Conservation (phyloP, 2,329 filamentous ascomycete species). For the Alternaria infectoria region DNA sequence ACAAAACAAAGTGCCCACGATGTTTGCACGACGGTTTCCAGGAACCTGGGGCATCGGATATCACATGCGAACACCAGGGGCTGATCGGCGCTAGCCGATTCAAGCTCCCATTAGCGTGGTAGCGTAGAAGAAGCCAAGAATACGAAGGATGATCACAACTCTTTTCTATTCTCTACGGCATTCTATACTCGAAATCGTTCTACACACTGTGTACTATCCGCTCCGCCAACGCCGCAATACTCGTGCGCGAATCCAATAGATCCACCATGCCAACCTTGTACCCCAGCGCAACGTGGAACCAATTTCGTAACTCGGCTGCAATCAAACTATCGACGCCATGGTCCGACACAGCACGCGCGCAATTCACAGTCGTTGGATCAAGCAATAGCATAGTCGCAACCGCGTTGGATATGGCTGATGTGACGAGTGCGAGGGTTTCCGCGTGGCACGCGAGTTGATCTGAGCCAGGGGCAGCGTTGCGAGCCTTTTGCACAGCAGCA, state of each 20-base stretch:
- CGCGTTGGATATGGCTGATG: neutral
- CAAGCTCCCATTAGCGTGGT: neutral
- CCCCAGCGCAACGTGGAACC: conserved; percentile 11
- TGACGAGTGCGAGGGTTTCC: neutral
- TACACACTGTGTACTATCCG: neutral
- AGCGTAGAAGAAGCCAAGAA: neutral
- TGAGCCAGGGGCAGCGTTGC: neutral
- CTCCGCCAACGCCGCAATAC: neutral
- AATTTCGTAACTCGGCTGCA: conserved; percentile 19
- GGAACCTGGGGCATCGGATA: conserved; percentile 1
- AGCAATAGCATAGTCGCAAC: conserved; percentile 14
- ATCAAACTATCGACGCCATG: conserved; percentile 22
- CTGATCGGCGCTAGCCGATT: conserved; percentile 7
- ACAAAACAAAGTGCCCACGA: neutral
- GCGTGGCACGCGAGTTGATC: neutral
- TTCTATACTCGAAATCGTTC: too few relatives aligned
- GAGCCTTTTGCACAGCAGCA: neutral
- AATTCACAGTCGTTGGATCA: conserved; percentile 3
- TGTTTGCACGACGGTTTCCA: conserved; percentile 6
- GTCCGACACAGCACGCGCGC: neutral
- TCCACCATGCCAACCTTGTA: conserved; percentile 5
- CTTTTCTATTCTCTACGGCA: too few relatives aligned
- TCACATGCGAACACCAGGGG: conserved; percentile 4
- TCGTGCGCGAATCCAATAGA: neutral
- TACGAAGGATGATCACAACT: neutral